Conservation (phyloP, 306 rosid genomes). For the Trichosanthes cucumerina region DNA sequence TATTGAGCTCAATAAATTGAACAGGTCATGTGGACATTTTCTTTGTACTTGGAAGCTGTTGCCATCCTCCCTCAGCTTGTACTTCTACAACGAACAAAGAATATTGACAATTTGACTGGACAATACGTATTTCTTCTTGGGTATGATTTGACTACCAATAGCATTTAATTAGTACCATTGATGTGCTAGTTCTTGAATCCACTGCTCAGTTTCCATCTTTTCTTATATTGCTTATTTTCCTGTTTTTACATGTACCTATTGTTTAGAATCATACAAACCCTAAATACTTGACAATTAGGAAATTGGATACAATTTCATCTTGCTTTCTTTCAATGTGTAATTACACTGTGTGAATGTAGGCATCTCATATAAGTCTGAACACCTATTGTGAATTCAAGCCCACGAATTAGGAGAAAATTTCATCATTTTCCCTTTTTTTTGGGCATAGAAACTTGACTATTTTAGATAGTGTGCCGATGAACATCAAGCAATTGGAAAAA, state of each 20-base stretch:
- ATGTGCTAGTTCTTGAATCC: not conserved
- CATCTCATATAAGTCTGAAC: not conserved
- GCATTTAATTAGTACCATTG: not conserved
- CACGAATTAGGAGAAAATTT: not conserved
- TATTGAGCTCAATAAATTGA: not conserved
- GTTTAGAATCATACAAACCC: not conserved
- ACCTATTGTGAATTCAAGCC: not conserved
- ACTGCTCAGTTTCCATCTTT: not conserved
- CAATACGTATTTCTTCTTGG: constrained; percentile 85
- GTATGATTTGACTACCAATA: constrained; percentile 25
- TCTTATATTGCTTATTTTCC: not conserved
- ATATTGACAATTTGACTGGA: constrained; percentile 90
- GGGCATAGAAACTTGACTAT: not conserved
- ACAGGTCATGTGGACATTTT: constrained; percentile 86
- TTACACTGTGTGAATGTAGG: not conserved
- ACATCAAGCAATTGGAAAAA: not conserved
- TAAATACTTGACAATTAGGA: not conserved
- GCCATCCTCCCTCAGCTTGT: constrained; percentile 90
- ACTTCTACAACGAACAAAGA: constrained; percentile 74
- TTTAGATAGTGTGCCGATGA: not conserved
- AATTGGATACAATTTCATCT: not conserved
- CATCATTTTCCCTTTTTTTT: not conserved
- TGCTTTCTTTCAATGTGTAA: not conserved
- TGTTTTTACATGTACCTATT: too few species aligned
- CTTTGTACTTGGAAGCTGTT: constrained; percentile 85